Evolutionary conservation across 2,329 filamentous ascomycete species (phyloP), one percentile per base, ranked within the genome.

Genomic region (Alternaria brassicae): DNA sequence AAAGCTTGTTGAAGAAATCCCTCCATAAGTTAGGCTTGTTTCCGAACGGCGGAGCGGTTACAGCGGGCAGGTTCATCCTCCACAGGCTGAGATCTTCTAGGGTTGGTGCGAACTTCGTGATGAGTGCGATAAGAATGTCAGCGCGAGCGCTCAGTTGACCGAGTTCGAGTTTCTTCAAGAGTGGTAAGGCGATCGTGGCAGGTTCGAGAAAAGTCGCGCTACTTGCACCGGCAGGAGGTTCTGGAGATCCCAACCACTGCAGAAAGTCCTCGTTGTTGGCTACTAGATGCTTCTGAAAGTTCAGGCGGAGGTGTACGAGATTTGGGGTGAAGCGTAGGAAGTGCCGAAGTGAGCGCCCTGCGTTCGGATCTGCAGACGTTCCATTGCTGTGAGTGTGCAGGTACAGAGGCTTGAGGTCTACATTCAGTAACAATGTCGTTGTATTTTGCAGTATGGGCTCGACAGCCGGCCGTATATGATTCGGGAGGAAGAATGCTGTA

Each of bases 271-370:
- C 56, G 10, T 68, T 65, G 0, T 70, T 62, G 2, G 70, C 54
- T 3, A 66, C 54, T 4, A 55, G 17, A 4, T 53, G 50, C 40
- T 64, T 68, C 23, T 63, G 59, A 28, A 84, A 82, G 64, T 88
- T 88, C 41, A 88, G 68, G 3, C 86, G 81, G 5, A 89, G 76
- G 64, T 85, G 82, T 28, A 79, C 78, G 6, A 89, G 60, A 17
- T 83, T 82, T 3, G 72, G 60, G 1, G 79, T 70, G 27, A 71
- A 71, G 1, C 69, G 67, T 5, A 86, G 71, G 48, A 85, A 84
- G 15, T 62, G 60, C 51, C 55, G 72, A 57, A 62, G 65, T 34
- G 72, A 70, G 36, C 67, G 67, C 61, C 62, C 49, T 6, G 62
- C 6, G 4, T 49, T 42, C 5, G 47, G 42, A 10, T 56, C 55